Base-by-base conservation (phyloP, 371 early-diverging fungal species). In the Saksenaea vasiformis region DNA sequence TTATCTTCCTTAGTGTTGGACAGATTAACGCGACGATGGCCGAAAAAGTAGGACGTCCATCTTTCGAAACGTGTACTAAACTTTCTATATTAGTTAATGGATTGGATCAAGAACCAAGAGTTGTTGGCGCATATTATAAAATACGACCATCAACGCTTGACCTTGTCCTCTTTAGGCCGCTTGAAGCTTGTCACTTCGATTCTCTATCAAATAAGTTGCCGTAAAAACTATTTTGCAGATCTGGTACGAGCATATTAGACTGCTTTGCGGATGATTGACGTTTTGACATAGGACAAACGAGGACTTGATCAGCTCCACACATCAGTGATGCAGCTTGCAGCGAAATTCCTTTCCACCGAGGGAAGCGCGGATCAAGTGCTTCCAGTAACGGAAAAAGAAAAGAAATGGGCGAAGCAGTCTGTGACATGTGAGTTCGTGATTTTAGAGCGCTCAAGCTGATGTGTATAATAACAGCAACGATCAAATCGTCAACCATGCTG, bases 61-160 rank as follows among this genome's bases (percentile, higher is more conserved):
- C 17, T 27, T 24, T 8, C n/a, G 10, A 5, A 5, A 51, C 41
- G 24, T 41, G 7, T n/a, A 37, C n/a, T 37, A 11, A 39, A 47
- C n/a, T 3, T 24, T 17, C n/a, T 10, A 5, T 19, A 19, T 22
- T 79, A 2, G 67, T 67, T 28, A 85, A 81, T 64, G 61, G 83
- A 7, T 60, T 78, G 58, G 80, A 72, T 54, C 85, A 62, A 53
- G 35, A 57, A 90, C 64, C 84, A 84, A 58, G 82, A 77, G n/a
- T 69, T 82, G 3, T 64, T 92, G 17, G 67, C 82, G 31, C 65
- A 81, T 15, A 84, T 90, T 41, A 63, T 91, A 28, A 77, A 76
- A 35, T 86, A 88, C 58, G 69, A 68, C 38, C 26, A 60, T 8
- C 58, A 65, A 15, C 28, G 60, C 13, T 66, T 81, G 28, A 78